These are phyloP conservation scores for Larix sibirica DNA, from an alignment of 83 land plant genomes.

Conservation along the genomic window DNA sequence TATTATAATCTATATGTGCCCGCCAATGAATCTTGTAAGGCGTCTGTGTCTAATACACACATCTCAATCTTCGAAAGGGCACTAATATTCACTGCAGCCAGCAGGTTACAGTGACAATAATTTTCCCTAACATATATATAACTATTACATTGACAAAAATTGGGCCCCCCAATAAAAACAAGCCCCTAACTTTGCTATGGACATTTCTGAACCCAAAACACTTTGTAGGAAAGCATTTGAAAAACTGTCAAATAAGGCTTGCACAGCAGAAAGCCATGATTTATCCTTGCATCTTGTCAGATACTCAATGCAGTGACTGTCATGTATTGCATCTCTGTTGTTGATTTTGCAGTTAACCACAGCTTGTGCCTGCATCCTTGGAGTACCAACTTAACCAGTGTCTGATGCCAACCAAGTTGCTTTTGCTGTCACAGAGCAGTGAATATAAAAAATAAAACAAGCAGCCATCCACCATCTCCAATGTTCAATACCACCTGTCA, in stretches of 20 bases:
- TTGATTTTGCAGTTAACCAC: neutral
- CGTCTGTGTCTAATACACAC: neutral
- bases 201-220: slow-evolving; percentile 7
- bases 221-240: neutral
- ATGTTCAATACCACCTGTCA: slow-evolving; percentile 1
- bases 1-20: slow-evolving; percentile 2
- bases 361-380: no score
- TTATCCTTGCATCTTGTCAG: neutral
- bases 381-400: neutral
- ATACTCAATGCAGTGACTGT: neutral
- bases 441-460: slow-evolving; percentile 11
- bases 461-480: slow-evolving; percentile 12
- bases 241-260: neutral
- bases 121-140: neutral
- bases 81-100: neutral
- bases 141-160: neutral
- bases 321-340: slow-evolving; percentile 1
- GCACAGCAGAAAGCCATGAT: neutral
- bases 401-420: neutral
- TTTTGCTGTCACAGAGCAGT: slow-evolving; percentile 10
- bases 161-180: neutral
- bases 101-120: neutral
- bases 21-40: neutral
- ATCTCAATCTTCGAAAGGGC: neutral
- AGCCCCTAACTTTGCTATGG: slow-evolving; percentile 10